Base-by-base conservation (phyloP, 192 early-diverging fungal species). In the Coemansia sp. region DNA sequence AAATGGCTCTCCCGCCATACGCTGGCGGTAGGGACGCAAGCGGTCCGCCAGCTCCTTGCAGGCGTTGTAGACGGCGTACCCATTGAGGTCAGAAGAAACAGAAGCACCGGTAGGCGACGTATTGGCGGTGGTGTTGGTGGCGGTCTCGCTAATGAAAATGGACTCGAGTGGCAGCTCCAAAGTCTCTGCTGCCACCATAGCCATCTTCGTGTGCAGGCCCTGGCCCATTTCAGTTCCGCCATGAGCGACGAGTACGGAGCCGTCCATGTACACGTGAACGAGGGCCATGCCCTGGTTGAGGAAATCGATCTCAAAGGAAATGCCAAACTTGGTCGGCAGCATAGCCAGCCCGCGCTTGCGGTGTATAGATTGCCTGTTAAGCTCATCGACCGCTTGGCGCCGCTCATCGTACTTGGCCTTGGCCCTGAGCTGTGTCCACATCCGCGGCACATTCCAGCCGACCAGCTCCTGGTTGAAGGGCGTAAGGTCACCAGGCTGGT, bases 211-310 rank as follows among this genome's bases (percentile, higher is more conserved):
- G 65, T 94, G 89, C 63, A 95, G 70, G 8, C 94, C 94, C 73
- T 95, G 94, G 39, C 94, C 94, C 92, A 95, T 93, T 66, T 95
- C 92, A n/a, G 90, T 90, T 38, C 91, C 91, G 65, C 90, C 93
- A 71, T 94, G 93, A 10, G 88, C 84, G 2, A 95, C 76, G 12
- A 92, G 86, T 31, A 95, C 89, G 0, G 90, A 90, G 1, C 94
- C 94, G 63, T 95, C 94, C 39, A 80, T 85, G 72, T 95, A 95
- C 11, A 95, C 83, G 58, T 93, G 93, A 7, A 95, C 89, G 35
- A 94, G 80, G 12, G 92, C 88, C 64, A 88, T 89, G 20, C 90
- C 94, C 68, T 95, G 94, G 78, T 95, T 95, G 8, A 92, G 75
- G 58, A 84, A 86, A 36, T 90, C 84, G 33, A 82, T 87, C 20